These are phyloP conservation scores for Cercospora zeina DNA, from an alignment of 2,329 filamentous ascomycete species.

Conservation along the genomic window DNA sequence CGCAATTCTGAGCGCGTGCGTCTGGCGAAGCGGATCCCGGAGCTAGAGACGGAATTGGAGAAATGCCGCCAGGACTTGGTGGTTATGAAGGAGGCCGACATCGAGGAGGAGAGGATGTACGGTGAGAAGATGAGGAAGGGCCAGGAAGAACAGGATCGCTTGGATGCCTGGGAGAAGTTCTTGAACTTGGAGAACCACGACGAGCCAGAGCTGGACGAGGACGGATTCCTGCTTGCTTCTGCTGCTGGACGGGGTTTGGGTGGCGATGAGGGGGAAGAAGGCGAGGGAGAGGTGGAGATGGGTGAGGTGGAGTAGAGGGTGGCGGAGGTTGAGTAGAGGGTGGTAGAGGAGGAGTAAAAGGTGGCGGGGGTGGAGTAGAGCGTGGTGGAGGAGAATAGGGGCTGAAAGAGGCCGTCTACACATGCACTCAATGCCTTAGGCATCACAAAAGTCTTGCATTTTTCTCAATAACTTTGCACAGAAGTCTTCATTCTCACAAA, in stretches of 20 bases:
- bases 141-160: not conserved
- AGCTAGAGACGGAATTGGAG: not conserved
- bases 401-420: not conserved
- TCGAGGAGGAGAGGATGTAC: not conserved
- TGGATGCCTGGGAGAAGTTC: conserved; percentile 4
- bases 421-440: not conserved
- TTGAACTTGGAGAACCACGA: not conserved
- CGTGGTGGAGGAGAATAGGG: not conserved
- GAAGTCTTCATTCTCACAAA: not conserved
- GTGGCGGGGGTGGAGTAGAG: not conserved
- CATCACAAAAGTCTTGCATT: not conserved
- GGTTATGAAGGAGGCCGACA: not conserved
- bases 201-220: conserved; percentile 3
- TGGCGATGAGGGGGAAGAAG: not conserved
- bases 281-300: conserved; percentile 2
- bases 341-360: not conserved
- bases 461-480: not conserved
- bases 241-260: not conserved
- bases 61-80: not conserved
- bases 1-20: not conserved
- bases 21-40: not conserved
- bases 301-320: not conserved
- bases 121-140: conserved; percentile 1
- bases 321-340: no score
- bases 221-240: not conserved